phyloP scores from a whole-genome alignment of 768 basidiomycete genomes.

The Lentinula detonsa region DNA sequence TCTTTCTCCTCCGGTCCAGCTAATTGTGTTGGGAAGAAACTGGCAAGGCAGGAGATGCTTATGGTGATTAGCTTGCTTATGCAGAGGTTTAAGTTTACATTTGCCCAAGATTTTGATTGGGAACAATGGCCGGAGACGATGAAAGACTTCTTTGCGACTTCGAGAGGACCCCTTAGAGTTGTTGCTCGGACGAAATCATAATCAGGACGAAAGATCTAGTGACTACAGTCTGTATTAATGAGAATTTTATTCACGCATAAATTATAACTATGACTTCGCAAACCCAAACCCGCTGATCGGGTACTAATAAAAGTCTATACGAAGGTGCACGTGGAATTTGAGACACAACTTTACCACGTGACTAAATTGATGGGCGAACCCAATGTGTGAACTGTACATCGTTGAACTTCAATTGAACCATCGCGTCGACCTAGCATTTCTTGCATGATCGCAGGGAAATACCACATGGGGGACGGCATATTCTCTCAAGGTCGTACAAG shows the following conservation, averaged over 20 bases:
- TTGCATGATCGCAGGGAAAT: background rate
- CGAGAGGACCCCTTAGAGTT: background rate
- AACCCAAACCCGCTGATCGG: too few relatives aligned
- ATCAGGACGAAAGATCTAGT: too few relatives aligned
- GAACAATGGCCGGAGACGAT: constrained; percentile 6
- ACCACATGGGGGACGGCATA: background rate
- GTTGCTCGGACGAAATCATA: background rate
- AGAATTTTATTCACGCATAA: too few relatives aligned
- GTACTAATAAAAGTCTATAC: too few relatives aligned
- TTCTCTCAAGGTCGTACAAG: background rate
- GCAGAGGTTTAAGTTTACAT: constrained; percentile 28
- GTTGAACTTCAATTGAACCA: background rate
- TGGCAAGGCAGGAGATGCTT: constrained; percentile 37
- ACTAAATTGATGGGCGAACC: too few relatives aligned
- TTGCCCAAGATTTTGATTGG: constrained; percentile 15
- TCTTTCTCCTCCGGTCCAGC: constrained; percentile 35
- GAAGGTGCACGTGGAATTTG: too few relatives aligned
- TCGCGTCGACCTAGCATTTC: constrained; percentile 1
- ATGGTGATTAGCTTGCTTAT: constrained; percentile 28
- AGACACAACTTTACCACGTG: too few relatives aligned
- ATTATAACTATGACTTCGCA: too few relatives aligned
- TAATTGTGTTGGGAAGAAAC: constrained; percentile 30
- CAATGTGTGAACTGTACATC: too few relatives aligned
- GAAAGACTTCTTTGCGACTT: constrained; percentile 3
- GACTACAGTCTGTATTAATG: too few relatives aligned